A percentile compares a stretch with the other conserved stretches of the same genome.
These are phyloP conservation scores for Penicillium tannophilum DNA, from an alignment of 495 filamentous ascomycete species.

Conservation along the genomic window DNA sequence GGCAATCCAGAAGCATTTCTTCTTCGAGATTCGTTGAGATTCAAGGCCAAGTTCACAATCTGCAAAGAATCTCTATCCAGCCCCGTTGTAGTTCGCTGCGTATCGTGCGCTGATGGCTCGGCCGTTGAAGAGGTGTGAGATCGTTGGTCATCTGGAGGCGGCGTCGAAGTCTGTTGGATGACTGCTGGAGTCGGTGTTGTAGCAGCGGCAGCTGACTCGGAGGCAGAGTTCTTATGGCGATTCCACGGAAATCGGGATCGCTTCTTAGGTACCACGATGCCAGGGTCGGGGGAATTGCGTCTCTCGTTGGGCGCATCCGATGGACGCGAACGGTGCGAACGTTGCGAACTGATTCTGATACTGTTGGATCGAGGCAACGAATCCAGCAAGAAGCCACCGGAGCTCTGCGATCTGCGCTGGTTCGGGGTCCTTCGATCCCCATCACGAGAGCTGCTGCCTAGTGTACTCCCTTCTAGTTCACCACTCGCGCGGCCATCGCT, in stretches of 20 bases:
- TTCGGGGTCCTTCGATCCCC: slow-evolving; percentile 30
- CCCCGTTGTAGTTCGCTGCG: slow-evolving; percentile 27
- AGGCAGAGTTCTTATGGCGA: slow-evolving; percentile 36
- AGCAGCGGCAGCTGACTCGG: slow-evolving; percentile 18
- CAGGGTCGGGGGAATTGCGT: slow-evolving; percentile 35
- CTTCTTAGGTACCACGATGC: slow-evolving; percentile 40
- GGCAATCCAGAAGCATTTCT: slow-evolving; percentile 55
- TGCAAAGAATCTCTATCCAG: slow-evolving; percentile 77
- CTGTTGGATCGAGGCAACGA: slow-evolving; percentile 38
- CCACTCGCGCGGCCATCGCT: slow-evolving; percentile 36
- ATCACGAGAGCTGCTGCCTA: slow-evolving; percentile 45
- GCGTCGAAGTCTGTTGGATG: slow-evolving; percentile 13
- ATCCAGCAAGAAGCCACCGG: slow-evolving; percentile 51
- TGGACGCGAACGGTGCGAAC: slow-evolving; percentile 27
- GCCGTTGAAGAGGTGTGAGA: slow-evolving; percentile 18
- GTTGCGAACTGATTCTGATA: slow-evolving; percentile 29
- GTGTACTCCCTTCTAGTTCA: slow-evolving; percentile 45
- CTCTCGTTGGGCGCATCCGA: slow-evolving; percentile 35
- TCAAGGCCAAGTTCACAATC: slow-evolving; percentile 88
- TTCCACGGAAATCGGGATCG: slow-evolving; percentile 42
- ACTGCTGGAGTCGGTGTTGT: slow-evolving; percentile 12
- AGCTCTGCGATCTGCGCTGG: slow-evolving; percentile 39
- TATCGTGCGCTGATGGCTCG: slow-evolving; percentile 11
- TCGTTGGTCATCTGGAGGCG: slow-evolving; percentile 9
- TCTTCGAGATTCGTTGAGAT: slow-evolving; percentile 79